Evolutionary conservation across 441 rosid species (phyloP).

Genomic region (Bruguiera hainesii): DNA sequence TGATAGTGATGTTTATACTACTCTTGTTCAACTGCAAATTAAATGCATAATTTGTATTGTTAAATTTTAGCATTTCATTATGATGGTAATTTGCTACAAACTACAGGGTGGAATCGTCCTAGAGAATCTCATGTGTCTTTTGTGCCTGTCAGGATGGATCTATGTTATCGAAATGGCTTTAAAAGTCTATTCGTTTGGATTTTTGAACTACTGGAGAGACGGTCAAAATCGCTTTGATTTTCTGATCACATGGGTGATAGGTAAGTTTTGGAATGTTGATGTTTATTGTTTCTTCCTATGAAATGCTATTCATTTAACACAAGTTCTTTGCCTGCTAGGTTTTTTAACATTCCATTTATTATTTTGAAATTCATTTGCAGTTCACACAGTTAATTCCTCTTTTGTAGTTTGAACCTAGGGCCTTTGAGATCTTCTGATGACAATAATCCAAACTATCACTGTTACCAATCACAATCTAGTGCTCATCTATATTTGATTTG

Average conservation of each 20-base stretch:
- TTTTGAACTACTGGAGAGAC: constrained; percentile 92
- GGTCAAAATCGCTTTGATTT: constrained; percentile 97
- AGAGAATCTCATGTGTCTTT: constrained; percentile 20
- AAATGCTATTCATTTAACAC: not conserved
- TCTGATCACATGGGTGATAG: constrained; percentile 85
- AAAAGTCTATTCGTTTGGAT: constrained; percentile 82
- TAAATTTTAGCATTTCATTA: constrained; percentile 4
- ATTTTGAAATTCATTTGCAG: no score
- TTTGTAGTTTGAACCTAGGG: no score
- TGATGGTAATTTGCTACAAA: not conserved
- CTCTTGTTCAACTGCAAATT: not conserved
- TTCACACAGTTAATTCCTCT: no score
- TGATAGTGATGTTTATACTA: not conserved
- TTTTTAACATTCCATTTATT: no score
- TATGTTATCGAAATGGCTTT: constrained; percentile 96
- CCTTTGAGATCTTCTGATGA: no score
- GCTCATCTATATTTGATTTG: no score
- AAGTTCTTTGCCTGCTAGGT: not conserved
- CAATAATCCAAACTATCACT: no score
- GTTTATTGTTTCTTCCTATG: constrained; percentile 1
- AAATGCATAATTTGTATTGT: not conserved
- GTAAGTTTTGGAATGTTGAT: constrained; percentile 31
- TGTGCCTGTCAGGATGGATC: constrained; percentile 75
- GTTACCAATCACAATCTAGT: no score
- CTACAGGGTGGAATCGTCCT: not conserved